Percentiles rank a stretch among this genome's conserved stretches.
These are phyloP conservation scores for Mediolabrus comicus DNA, from an alignment of 108 stramenopile genomes.

Conservation along the genomic window DNA sequence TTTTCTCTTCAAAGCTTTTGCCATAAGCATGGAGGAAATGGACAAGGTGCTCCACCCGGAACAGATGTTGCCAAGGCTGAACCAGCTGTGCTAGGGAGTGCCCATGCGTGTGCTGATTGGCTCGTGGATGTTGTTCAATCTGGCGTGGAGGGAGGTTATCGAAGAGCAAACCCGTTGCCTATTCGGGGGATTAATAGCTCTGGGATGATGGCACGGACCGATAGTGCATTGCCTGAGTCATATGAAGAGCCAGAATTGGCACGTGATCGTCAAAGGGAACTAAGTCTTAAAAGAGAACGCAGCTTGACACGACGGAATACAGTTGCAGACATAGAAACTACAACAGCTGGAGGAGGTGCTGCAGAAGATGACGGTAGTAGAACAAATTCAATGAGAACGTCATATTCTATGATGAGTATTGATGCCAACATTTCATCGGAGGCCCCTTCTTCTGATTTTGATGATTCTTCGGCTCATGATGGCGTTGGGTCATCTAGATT, in stretches of 20 bases:
- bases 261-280: slow-evolving; percentile 12
- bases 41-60: slow-evolving; percentile 1
- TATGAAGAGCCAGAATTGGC: slow-evolving; percentile 16
- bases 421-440: neutral
- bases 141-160: slow-evolving; percentile 36
- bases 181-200: neutral
- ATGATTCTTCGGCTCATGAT: neutral
- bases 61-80: slow-evolving; percentile 19
- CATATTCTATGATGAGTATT: neutral
- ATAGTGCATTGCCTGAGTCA: slow-evolving; percentile 13
- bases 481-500: neutral
- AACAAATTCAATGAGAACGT: neutral
- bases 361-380: neutral
- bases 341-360: neutral
- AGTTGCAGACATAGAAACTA: slow-evolving; percentile 35
- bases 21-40: slow-evolving; percentile 39
- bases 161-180: slow-evolving; percentile 30
- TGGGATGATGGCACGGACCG: neutral
- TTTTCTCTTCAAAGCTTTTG: slow-evolving; percentile 30
- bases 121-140: slow-evolving; percentile 27
- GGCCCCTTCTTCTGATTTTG: slow-evolving; percentile 1
- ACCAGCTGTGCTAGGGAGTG: slow-evolving; percentile 33
- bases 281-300: slow-evolving; percentile 5
- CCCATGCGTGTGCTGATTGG: slow-evolving; percentile 36
- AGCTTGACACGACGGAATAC: slow-evolving; percentile 33